Percentiles rank a stretch among this genome's conserved stretches.
Conservation (phyloP, 768 basidiomycete genomes). For the Mycena belliarum region DNA sequence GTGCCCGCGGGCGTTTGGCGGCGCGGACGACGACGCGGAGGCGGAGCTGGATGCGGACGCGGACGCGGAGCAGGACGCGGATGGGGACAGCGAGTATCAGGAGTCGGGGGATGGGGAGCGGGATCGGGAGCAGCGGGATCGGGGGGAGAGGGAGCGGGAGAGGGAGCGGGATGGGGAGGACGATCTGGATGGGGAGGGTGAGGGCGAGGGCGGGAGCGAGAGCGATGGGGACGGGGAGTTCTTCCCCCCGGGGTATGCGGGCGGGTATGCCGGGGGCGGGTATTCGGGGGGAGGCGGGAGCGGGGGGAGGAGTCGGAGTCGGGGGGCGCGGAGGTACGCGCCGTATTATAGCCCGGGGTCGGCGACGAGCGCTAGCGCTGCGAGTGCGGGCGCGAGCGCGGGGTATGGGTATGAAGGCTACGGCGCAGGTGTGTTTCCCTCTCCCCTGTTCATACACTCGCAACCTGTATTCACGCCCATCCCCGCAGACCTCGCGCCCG, state of each 20-base stretch:
- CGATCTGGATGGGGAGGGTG: neutral
- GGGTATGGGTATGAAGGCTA: neutral
- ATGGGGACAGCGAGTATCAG: too few relatives aligned
- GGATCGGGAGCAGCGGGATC: too few relatives aligned
- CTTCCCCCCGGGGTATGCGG: neutral
- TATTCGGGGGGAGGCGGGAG: neutral
- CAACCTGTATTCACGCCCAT: too few relatives aligned
- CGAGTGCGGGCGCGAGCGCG: neutral
- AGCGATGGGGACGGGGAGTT: conserved; percentile 26
- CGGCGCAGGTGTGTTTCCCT: neutral
- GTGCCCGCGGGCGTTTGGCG: too few relatives aligned
- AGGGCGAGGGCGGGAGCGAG: conserved; percentile 15
- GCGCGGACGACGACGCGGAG: neutral
- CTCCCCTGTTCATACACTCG: neutral
- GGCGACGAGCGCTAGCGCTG: neutral
- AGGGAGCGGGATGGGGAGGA: too few relatives aligned
- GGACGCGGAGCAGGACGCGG: conserved; percentile 2
- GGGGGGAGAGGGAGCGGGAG: too few relatives aligned
- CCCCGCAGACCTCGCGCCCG: too few relatives aligned
- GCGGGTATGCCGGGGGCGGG: too few relatives aligned
- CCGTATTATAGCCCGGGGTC: conserved; percentile 7
- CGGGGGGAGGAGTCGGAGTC: neutral
- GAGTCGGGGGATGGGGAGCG: too few relatives aligned
- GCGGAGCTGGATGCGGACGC: neutral
- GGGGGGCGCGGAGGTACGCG: conserved; percentile 12